A percentile compares a stretch with the other conserved stretches of the same genome.
These are phyloP conservation scores for Trichoderma virens DNA, from an alignment of 495 filamentous ascomycete species.

Conservation along the genomic window DNA sequence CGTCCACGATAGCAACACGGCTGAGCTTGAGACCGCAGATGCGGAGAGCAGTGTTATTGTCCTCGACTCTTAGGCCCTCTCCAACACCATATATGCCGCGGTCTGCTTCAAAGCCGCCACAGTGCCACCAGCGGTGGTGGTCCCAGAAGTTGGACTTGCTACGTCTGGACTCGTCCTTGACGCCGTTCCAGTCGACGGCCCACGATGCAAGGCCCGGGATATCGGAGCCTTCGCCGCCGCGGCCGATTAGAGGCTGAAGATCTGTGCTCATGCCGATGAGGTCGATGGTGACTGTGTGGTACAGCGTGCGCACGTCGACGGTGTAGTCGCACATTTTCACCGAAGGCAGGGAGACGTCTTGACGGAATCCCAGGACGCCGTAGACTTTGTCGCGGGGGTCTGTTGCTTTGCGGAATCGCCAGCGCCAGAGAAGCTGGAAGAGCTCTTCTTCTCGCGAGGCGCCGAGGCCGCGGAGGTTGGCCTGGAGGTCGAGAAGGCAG, in stretches of 20 bases:
- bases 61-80: not conserved
- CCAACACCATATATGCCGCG: not conserved
- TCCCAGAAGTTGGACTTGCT: slow-evolving; percentile 1
- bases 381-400: slow-evolving; percentile 26
- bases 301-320: slow-evolving; percentile 12
- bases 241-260: slow-evolving; percentile 15
- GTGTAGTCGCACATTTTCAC: slow-evolving; percentile 16
- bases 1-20: not conserved
- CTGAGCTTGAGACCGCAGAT: not conserved
- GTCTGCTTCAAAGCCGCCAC: not conserved
- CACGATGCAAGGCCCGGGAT: slow-evolving; percentile 5
- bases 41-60: not conserved
- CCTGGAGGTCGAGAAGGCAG: not conserved
- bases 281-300: slow-evolving; percentile 17
- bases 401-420: slow-evolving; percentile 16
- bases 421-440: slow-evolving; percentile 17
- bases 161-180: not conserved
- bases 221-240: slow-evolving; percentile 12
- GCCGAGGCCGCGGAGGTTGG: not conserved
- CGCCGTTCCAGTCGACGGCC: slow-evolving; percentile 8
- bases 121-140: slow-evolving; percentile 8
- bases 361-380: slow-evolving; percentile 17
- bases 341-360: slow-evolving; percentile 12
- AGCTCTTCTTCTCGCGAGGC: slow-evolving; percentile 4
- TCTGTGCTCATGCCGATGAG: slow-evolving; percentile 14